Evolutionary conservation across 2,329 filamentous ascomycete genomes (phyloP).

Genomic region (Fusarium cicatricum): DNA sequence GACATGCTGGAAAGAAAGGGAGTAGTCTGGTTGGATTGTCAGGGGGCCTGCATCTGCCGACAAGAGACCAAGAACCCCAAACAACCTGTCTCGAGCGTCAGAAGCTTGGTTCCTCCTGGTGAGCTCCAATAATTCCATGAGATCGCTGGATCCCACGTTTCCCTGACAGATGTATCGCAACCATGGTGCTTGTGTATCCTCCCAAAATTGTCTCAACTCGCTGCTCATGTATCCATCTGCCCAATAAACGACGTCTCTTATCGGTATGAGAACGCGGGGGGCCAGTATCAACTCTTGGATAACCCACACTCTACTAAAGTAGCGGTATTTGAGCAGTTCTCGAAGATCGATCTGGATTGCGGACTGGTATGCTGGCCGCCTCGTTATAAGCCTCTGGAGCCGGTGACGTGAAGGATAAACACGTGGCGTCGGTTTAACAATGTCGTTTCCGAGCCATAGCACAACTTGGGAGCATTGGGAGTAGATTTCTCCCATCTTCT

Average conservation of each 20-base stretch:
- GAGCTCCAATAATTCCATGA: neutral
- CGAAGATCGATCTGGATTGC: neutral
- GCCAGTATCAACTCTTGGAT: neutral
- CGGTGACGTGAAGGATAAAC: neutral
- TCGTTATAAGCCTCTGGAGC: neutral
- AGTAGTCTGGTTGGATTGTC: too few relatives aligned
- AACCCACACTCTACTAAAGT: neutral
- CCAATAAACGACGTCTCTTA: neutral
- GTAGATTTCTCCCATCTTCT: neutral
- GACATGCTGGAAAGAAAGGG: neutral
- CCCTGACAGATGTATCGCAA: neutral
- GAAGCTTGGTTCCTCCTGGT: neutral
- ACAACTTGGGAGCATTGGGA: neutral
- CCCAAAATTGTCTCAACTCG: neutral
- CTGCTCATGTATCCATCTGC: neutral
- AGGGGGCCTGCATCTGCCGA: too few relatives aligned
- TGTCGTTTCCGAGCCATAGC: neutral
- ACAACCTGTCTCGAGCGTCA: neutral
- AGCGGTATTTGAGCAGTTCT: neutral
- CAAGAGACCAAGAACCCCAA: too few relatives aligned
- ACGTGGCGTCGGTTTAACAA: neutral
- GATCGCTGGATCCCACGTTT: neutral
- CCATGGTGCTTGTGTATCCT: neutral
- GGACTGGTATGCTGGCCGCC: neutral
- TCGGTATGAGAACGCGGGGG: neutral